Conservation (phyloP, 129 eudicot species). For the Heracleum sosnowskyi region DNA sequence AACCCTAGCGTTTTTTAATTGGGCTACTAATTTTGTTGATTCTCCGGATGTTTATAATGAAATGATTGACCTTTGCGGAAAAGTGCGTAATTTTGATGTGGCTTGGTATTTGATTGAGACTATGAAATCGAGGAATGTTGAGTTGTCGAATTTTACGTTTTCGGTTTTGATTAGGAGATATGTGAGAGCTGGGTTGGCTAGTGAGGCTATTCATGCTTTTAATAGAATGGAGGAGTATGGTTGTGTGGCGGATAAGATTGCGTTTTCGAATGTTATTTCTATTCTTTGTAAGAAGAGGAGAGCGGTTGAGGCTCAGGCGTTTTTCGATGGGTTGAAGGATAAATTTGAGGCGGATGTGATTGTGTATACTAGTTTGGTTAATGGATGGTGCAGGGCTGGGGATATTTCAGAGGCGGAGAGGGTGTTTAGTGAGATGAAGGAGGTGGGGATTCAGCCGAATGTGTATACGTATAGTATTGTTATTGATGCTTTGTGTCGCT, state of each 20-base stretch:
- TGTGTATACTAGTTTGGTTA: slow-evolving; percentile 65
- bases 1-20: slow-evolving; percentile 80
- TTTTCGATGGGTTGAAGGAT: slow-evolving; percentile 58
- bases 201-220: slow-evolving; percentile 64
- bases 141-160: slow-evolving; percentile 37
- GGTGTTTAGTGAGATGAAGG: slow-evolving; percentile 70
- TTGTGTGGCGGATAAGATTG: slow-evolving; percentile 44
- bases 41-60: slow-evolving; percentile 37
- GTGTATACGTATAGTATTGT: slow-evolving; percentile 75
- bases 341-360: slow-evolving; percentile 68
- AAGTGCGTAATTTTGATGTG: slow-evolving; percentile 55
- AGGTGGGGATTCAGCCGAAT: slow-evolving; percentile 53
- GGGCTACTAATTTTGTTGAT: slow-evolving; percentile 29
- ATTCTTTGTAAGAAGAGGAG: slow-evolving; percentile 57
- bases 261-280: slow-evolving; percentile 45
- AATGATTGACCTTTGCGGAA: slow-evolving; percentile 76
- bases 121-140: slow-evolving; percentile 39
- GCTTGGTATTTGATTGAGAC: slow-evolving; percentile 65
- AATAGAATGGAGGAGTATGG: slow-evolving; percentile 72
- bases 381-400: slow-evolving; percentile 89
- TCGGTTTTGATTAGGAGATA: slow-evolving; percentile 52
- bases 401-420: slow-evolving; percentile 58
- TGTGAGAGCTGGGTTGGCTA: slow-evolving; percentile 69
- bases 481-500: slow-evolving; percentile 75
- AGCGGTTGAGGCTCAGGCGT: slow-evolving; percentile 65